Percentiles rank a stretch among this genome's conserved stretches.
Conservation (phyloP, 148 eudicot species). For the Chenopodium quinoa region DNA sequence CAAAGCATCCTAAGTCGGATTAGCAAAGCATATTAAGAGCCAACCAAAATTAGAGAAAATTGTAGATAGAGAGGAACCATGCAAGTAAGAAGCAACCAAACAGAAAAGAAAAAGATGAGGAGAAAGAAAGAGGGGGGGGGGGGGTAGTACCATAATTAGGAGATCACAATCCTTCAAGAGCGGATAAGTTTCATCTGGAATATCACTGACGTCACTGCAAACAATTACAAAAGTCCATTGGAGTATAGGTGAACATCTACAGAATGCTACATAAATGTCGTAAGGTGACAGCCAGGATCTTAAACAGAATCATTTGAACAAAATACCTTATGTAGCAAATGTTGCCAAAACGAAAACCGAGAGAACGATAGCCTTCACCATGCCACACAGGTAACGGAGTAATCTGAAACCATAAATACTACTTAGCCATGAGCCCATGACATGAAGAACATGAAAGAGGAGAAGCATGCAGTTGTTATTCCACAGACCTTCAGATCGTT, state of each 20-base stretch:
- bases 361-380: slow-evolving; percentile 80
- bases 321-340: slow-evolving; percentile 89
- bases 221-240: neutral
- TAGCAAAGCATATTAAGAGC: slow-evolving; percentile 2
- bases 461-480: neutral
- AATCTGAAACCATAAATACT: slow-evolving; percentile 38
- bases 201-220: slow-evolving; percentile 94
- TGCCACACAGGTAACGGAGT: slow-evolving; percentile 99
- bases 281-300: neutral
- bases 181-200: slow-evolving; percentile 92
- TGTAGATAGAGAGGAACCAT: slow-evolving; percentile 1
- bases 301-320: neutral
- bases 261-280: neutral
- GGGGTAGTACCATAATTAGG: slow-evolving; percentile 60
- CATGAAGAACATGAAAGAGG: neutral
- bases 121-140: slow-evolving; percentile 17
- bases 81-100: neutral
- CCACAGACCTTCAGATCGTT: slow-evolving; percentile 71
- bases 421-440: neutral
- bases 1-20: slow-evolving; percentile 64
- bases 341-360: slow-evolving; percentile 90
- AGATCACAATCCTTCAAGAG: slow-evolving; percentile 84
- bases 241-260: neutral
- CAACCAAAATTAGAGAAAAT: neutral
- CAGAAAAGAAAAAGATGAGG: neutral